Percentiles rank a stretch among this genome's conserved stretches.
These are phyloP conservation scores for Pseudozyma sp. DNA, from an alignment of 1,284 basidiomycete species.

Conservation along the genomic window DNA sequence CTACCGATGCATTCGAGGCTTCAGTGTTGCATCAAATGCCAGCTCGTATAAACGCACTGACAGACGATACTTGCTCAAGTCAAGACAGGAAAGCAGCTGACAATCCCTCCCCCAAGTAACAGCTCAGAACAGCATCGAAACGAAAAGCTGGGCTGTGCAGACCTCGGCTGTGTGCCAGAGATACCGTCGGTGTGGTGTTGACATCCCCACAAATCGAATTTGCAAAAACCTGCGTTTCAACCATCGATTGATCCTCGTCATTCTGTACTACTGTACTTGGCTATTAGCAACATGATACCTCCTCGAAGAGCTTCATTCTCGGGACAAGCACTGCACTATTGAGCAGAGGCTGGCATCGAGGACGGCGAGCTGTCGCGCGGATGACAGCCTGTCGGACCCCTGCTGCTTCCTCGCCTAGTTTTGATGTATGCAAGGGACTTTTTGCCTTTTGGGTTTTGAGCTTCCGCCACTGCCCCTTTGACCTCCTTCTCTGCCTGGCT, in stretches of 20 bases:
- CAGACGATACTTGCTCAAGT: no score
- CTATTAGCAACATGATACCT: conserved; percentile 11
- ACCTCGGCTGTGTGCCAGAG: neutral
- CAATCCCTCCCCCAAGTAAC: no score
- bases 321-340: neutral
- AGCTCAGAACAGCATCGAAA: no score
- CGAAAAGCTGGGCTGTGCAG: no score
- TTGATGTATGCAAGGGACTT: conserved; percentile 30
- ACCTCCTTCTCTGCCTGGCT: neutral
- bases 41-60: no score
- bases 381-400: neutral
- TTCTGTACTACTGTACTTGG: conserved; percentile 6
- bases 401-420: conserved; percentile 25
- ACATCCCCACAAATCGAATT: conserved; percentile 4
- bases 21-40: no score
- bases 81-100: no score
- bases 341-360: neutral
- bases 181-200: neutral
- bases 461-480: neutral
- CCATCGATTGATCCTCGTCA: conserved; percentile 31
- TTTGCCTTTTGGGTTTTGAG: neutral
- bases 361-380: neutral
- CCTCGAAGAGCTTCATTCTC: no score
- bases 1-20: no score
- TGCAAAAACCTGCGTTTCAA: neutral